Conservation (phyloP, 1,284 basidiomycete genomes). For the Hemileia vastatrix region DNA sequence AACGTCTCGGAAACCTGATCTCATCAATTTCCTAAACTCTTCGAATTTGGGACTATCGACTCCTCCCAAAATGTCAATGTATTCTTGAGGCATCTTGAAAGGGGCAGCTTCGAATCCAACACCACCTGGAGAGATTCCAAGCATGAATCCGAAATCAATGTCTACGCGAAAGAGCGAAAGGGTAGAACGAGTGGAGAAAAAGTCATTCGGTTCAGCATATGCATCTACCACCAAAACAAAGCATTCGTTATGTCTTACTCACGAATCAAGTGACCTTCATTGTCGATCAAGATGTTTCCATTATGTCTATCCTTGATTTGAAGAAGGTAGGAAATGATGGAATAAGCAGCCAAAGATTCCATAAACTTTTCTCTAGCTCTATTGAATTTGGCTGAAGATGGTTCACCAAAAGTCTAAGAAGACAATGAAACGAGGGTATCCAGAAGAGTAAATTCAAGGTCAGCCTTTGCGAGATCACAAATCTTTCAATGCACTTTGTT, state of each 20-base stretch:
- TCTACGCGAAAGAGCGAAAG: conserved; percentile 49
- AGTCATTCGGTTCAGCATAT: not conserved
- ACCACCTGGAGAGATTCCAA: conserved; percentile 81
- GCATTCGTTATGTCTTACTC: too few species aligned
- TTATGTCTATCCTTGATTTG: conserved; percentile 99
- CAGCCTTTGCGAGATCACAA: not conserved
- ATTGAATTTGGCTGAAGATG: conserved; percentile 75
- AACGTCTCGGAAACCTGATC: conserved; percentile 82
- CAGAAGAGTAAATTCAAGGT: not conserved
- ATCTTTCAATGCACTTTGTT: not conserved
- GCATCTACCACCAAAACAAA: not conserved
- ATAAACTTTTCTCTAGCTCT: conserved; percentile 72
- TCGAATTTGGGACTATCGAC: conserved; percentile 63
- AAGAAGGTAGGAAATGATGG: conserved; percentile 82
- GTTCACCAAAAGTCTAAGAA: conserved; percentile 73
- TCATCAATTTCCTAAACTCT: conserved; percentile 80
- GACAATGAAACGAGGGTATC: not conserved
- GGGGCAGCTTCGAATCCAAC: conserved; percentile 97
- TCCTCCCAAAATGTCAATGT: conserved; percentile 90
- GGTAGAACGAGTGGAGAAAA: conserved; percentile 30
- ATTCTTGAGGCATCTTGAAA: conserved; percentile 88
- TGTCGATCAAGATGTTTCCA: conserved; percentile 90
- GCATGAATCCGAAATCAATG: conserved; percentile 98
- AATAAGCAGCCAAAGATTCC: conserved; percentile 81
- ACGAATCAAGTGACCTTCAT: conserved; percentile 78